Base-by-base conservation (phyloP, 2,329 filamentous ascomycete species). In the Cladorrhinum sp. region DNA sequence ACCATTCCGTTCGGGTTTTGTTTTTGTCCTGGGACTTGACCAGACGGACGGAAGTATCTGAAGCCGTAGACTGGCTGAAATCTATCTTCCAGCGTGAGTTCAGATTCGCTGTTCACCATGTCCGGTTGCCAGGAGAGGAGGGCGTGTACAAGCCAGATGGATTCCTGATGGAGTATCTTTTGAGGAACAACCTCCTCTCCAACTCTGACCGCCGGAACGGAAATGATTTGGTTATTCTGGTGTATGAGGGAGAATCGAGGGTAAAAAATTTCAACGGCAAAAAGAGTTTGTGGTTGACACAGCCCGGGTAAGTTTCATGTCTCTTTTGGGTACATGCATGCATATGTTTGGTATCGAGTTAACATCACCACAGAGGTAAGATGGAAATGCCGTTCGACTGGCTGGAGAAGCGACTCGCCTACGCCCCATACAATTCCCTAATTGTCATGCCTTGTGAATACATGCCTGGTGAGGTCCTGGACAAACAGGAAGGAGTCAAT, bases 391-490 rank as follows among this genome's bases (percentile, higher is more conserved):
- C 36, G n/a, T 55, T 33, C 50, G 57, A 48, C n/a, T 28, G 21
- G 21, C 36, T 59, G 20, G 50, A 59, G 24, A 54, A 33, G 14
- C 30, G 36, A 8, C 24, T 59, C 16, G 8, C 42, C 24, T 30
- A 28, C 18, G 57, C 51, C 14, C 57, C 57, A 6, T 59, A 55
- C 39, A 36, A 59, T n/a, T n/a, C 50, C 16, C 57, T 59, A 6
- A 16, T 49, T n/a, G 16, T 55, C 3, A 48, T 59, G 18, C 55
- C 55, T 36, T 55, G 51, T 23, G 16, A 16, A 4, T 59, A 59
- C 39, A 28, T 14, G 1, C 30, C 26, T 4, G 4, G 26, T 30
- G 26, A 30, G 26, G 26, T 30, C 26, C 26, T 30, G 26, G 26
- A 30, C 26, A 30, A 10, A 30, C 26, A 30, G 10, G 10, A 5